phyloP scores from a whole-genome alignment of 2,329 filamentous ascomycete species.

The Rhynchosporium graminicola region DNA sequence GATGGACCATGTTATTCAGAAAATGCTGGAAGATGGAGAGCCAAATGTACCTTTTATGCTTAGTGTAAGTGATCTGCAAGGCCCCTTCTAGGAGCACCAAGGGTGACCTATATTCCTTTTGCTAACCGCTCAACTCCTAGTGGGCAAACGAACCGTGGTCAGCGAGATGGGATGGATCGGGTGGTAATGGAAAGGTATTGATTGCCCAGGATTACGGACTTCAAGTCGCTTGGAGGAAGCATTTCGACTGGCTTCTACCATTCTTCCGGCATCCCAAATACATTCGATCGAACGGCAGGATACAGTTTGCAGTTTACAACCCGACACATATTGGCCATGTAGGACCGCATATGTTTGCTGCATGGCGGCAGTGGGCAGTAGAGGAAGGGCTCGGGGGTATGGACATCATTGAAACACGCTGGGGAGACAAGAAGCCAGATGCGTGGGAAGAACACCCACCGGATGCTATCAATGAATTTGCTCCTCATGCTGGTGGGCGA shows the following conservation, averaged over 20 bases:
- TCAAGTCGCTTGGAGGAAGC: slow-evolving; percentile 19
- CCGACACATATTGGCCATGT: slow-evolving; percentile 18
- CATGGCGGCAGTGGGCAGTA: slow-evolving; percentile 19
- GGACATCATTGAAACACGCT: slow-evolving; percentile 23
- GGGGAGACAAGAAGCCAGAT: slow-evolving; percentile 13
- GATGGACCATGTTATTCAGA: slow-evolving; percentile 22
- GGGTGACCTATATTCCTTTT: not conserved
- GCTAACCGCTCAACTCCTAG: not conserved
- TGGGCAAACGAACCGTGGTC: slow-evolving; percentile 27
- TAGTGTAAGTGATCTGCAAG: slow-evolving; percentile 1
- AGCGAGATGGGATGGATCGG: slow-evolving; percentile 20
- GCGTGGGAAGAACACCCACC: slow-evolving; percentile 16
- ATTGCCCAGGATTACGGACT: slow-evolving; percentile 21
- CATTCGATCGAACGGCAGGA: slow-evolving; percentile 20
- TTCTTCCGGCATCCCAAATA: slow-evolving; percentile 22
- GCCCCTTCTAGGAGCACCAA: not conserved
- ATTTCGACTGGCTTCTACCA: slow-evolving; percentile 23
- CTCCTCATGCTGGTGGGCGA: slow-evolving; percentile 21
- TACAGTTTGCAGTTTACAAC: slow-evolving; percentile 22
- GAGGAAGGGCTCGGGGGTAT: slow-evolving; percentile 22
- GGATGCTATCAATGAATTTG: slow-evolving; percentile 22
- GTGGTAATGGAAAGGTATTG: slow-evolving; percentile 4
- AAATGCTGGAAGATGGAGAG: slow-evolving; percentile 24
- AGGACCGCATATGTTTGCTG: slow-evolving; percentile 19
- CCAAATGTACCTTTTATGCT: slow-evolving; percentile 24